phyloP scores from a whole-genome alignment of 306 rosid genomes.

The Lagenaria siceraria region DNA sequence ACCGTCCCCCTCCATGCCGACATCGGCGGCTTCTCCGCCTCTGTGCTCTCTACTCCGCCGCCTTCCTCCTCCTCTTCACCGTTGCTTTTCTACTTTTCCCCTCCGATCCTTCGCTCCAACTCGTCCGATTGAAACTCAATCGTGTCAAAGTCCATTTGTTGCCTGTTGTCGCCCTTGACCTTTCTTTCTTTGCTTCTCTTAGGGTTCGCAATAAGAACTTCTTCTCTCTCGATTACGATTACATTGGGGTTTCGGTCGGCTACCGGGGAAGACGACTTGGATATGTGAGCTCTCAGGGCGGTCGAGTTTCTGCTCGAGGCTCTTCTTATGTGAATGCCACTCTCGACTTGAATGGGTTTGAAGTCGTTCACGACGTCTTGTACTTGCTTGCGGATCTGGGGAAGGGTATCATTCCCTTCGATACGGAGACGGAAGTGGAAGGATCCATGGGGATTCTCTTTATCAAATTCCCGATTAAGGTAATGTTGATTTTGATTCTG shows the following conservation, averaged over 20 bases:
- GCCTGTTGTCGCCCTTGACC: constrained; percentile 39
- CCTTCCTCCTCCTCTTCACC: constrained; percentile 25
- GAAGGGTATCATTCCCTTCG: constrained; percentile 68
- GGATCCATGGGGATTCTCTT: constrained; percentile 53
- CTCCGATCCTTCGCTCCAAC: constrained; percentile 46
- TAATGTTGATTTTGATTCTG: constrained; percentile 3
- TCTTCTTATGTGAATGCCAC: constrained; percentile 58
- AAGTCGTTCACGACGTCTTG: constrained; percentile 54
- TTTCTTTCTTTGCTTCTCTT: constrained; percentile 48
- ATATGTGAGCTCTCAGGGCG: constrained; percentile 38
- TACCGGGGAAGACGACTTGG: constrained; percentile 68
- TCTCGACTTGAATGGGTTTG: constrained; percentile 46
- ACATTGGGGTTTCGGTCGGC: constrained; percentile 44
- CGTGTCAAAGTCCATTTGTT: constrained; percentile 31
- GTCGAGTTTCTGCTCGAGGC: constrained; percentile 41
- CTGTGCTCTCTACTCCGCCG: constrained; percentile 11
- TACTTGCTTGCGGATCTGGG: constrained; percentile 68
- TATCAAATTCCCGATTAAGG: constrained; percentile 63
- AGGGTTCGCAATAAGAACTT: constrained; percentile 51
- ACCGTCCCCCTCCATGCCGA: constrained; percentile 5
- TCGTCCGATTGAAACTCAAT: constrained; percentile 44
- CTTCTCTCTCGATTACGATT: constrained; percentile 51
- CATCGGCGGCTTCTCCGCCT: constrained; percentile 7
- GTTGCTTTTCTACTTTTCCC: constrained; percentile 47
- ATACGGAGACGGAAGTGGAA: constrained; percentile 38